Conservation (phyloP, 208 protist species). For the Trypanosoma cruzi region DNA sequence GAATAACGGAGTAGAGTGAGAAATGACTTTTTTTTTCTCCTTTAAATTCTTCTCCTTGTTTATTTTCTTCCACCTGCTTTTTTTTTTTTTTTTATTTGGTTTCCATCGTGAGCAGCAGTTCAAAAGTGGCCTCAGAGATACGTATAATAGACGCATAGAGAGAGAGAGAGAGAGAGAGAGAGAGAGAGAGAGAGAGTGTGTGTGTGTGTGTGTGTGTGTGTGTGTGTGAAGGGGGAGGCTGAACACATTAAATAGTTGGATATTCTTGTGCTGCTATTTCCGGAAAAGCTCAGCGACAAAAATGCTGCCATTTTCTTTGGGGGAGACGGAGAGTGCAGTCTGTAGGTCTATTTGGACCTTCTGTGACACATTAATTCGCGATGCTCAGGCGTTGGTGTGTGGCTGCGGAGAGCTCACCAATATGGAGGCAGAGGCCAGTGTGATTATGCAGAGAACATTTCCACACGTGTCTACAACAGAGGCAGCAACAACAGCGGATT, state of each 20-base stretch:
- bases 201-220: too few species aligned
- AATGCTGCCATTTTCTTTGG: background rate
- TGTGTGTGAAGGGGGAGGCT: too few species aligned
- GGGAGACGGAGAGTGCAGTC: background rate
- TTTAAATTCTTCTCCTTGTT: constrained; percentile 3
- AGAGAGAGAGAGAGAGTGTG: too few species aligned
- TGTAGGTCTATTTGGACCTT: constrained; percentile 11
- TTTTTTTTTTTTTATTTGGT: constrained; percentile 19
- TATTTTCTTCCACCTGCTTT: too few species aligned
- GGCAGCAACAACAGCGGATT: background rate
- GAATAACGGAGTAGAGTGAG: background rate
- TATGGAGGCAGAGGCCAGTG: constrained; percentile 11
- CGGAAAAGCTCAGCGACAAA: background rate
- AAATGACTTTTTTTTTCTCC: background rate
- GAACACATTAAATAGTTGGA: background rate
- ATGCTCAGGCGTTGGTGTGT: constrained; percentile 15
- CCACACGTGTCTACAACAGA: background rate
- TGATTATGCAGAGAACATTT: background rate
- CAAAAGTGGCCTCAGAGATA: background rate
- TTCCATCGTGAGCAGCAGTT: constrained; percentile 3
- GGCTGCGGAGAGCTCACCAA: constrained; percentile 3
- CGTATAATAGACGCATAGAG: background rate
- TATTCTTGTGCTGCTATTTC: background rate
- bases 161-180: too few species aligned
- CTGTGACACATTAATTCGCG: constrained; percentile 16